These are phyloP conservation scores for Sphagnum contortum DNA, from an alignment of 225 moss, liverwort and hornwort species.

Conservation along the genomic window DNA sequence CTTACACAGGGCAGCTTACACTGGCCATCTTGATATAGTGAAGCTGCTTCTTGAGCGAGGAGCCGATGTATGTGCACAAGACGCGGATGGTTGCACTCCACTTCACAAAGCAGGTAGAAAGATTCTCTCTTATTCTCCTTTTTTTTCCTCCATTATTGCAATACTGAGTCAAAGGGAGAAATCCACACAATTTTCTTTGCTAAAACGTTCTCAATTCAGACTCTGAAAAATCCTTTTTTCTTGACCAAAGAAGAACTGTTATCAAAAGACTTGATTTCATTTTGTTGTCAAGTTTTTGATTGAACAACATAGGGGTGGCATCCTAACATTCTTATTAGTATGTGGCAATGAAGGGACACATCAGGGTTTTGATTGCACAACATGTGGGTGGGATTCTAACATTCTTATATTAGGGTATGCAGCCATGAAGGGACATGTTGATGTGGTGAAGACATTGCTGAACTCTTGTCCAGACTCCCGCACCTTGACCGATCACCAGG, in stretches of 20 bases:
- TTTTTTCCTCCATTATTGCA: neutral
- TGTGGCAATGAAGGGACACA: neutral
- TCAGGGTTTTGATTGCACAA: neutral
- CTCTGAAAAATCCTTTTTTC: too few relatives aligned
- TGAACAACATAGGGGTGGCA: neutral
- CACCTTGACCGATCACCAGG: constrained; percentile 28
- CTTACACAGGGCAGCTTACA: constrained; percentile 58
- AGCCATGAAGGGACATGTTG: constrained; percentile 38
- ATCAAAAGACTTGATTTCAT: neutral
- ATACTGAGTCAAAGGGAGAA: too few relatives aligned
- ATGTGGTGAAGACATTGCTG: constrained; percentile 23
- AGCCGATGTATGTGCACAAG: constrained; percentile 44
- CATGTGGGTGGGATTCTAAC: neutral
- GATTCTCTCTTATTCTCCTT: neutral
- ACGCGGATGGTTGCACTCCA: constrained; percentile 54
- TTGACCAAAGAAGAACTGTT: neutral
- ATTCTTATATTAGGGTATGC: constrained; percentile 8
- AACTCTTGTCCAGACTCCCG: constrained; percentile 19
- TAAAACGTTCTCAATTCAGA: too few relatives aligned
- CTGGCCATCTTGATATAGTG: constrained; percentile 53
- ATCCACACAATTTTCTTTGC: too few relatives aligned
- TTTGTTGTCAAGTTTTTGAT: neutral
- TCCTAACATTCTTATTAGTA: too few relatives aligned
- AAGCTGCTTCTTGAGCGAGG: constrained; percentile 42
- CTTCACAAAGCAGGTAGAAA: constrained; percentile 55